These are phyloP conservation scores for Vigna angularis DNA, from an alignment of 306 rosid genomes.

Conservation along the genomic window DNA sequence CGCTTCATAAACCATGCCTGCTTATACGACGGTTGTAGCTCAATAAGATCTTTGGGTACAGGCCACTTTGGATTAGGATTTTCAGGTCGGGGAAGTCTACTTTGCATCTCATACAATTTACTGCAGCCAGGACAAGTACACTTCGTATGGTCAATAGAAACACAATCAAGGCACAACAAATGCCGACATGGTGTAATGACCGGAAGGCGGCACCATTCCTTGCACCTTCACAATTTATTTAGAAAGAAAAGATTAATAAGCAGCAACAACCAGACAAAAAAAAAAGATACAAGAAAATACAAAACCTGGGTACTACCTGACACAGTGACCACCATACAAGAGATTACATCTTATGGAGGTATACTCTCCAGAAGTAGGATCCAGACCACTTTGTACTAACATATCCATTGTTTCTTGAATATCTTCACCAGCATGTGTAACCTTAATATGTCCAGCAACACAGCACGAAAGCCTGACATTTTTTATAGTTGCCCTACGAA, in stretches of 20 bases:
- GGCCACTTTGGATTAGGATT: conserved; percentile 98
- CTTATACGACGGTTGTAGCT: conserved; percentile 95
- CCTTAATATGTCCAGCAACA: conserved; percentile 98
- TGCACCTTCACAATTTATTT: conserved; percentile 62
- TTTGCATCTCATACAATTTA: conserved; percentile 83
- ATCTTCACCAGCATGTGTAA: conserved; percentile 94
- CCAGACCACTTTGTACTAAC: conserved; percentile 76
- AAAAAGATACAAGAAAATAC: conserved; percentile 35
- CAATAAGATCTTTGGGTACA: conserved; percentile 97
- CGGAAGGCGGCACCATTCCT: conserved; percentile 97
- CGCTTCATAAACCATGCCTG: conserved; percentile 66
- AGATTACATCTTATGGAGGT: conserved; percentile 72
- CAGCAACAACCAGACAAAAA: conserved; percentile 9
- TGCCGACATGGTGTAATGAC: conserved; percentile 92
- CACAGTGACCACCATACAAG: conserved; percentile 75
- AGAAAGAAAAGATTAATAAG: conserved; percentile 37
- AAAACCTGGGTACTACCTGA: conserved; percentile 63
- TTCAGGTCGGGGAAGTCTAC: conserved; percentile 81
- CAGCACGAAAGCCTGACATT: conserved; percentile 96
- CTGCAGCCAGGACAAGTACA: conserved; percentile 93
- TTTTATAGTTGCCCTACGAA: conserved; percentile 71
- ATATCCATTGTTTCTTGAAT: conserved; percentile 97
- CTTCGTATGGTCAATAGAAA: conserved; percentile 74
- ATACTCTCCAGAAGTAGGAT: conserved; percentile 76
- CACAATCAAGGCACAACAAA: conserved; percentile 92